These are phyloP conservation scores for Trichomonascaceae sp. DNA, from an alignment of 1,139 yeast species.

Conservation along the genomic window DNA sequence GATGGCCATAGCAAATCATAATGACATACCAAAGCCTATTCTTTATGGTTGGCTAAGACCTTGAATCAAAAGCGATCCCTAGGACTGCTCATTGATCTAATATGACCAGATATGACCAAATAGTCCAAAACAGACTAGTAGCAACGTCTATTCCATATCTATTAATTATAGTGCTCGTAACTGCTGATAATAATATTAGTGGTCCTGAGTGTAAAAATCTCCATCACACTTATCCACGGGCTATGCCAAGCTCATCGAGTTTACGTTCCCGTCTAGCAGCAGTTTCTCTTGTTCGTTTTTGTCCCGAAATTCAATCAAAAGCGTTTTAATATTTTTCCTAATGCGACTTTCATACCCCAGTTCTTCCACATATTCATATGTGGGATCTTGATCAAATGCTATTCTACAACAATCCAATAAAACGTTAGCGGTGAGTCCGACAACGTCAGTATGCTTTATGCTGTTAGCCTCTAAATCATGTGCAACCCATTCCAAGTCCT, in stretches of 20 bases:
- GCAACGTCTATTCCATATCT: neutral
- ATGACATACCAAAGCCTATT: no score
- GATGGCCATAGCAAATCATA: no score
- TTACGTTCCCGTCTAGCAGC: neutral
- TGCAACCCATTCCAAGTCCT: conserved; percentile 8
- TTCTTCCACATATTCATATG: conserved; percentile 12
- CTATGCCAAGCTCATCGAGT: neutral
- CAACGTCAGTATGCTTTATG: conserved; percentile 14
- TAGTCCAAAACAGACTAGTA: no score
- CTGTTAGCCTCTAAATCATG: neutral
- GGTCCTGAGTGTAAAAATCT: neutral
- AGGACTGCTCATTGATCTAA: no score
- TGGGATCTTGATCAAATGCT: conserved; percentile 14
- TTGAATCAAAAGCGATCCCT: no score
- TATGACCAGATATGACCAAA: no score
- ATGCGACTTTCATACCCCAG: conserved; percentile 49
- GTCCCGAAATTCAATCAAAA: neutral
- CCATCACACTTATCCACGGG: neutral
- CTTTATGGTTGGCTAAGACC: no score
- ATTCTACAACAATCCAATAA: conserved; percentile 27
- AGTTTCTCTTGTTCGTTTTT: neutral
- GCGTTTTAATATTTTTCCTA: conserved; percentile 43
- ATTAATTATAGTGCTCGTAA: neutral
- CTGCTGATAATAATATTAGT: neutral
- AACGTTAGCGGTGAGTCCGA: conserved; percentile 31